These are phyloP conservation scores for Evernia prunastri DNA, from an alignment of 495 filamentous ascomycete species.

Conservation along the genomic window DNA sequence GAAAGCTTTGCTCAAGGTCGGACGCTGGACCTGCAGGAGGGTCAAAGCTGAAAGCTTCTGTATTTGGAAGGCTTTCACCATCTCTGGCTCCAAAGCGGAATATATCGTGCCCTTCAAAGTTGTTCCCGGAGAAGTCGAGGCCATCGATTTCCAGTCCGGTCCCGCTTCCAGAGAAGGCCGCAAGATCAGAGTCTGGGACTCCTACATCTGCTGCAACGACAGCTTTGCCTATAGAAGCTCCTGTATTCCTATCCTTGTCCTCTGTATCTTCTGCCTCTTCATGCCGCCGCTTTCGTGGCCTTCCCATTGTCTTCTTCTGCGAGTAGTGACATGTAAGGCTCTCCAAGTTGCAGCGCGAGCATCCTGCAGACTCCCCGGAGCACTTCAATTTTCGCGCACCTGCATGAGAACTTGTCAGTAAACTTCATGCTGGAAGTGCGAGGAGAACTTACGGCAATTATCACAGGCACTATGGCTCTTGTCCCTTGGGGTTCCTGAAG, in stretches of 20 bases:
- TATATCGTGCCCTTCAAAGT: neutral
- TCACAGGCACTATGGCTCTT: constrained; percentile 53
- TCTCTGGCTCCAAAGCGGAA: neutral
- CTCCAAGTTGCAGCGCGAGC: constrained; percentile 49
- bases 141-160: neutral
- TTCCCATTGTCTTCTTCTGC: constrained; percentile 55
- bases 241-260: neutral
- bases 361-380: constrained; percentile 50
- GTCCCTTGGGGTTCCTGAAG: neutral
- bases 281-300: constrained; percentile 50
- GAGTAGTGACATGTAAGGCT: constrained; percentile 52
- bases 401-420: constrained; percentile 28
- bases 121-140: neutral
- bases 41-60: neutral
- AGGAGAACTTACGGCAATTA: constrained; percentile 50
- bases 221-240: no score
- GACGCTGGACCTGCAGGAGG: neutral
- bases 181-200: neutral
- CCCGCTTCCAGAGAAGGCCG: neutral
- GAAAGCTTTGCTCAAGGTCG: neutral
- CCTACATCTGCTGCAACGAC: neutral
- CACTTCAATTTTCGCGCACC: constrained; percentile 56
- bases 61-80: neutral
- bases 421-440: no score
- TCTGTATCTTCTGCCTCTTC: constrained; percentile 13